Evolutionary conservation across 2,329 filamentous ascomycete species (phyloP), one percentile per base, ranked within the genome.

Genomic region (Colletotrichum sp.): DNA sequence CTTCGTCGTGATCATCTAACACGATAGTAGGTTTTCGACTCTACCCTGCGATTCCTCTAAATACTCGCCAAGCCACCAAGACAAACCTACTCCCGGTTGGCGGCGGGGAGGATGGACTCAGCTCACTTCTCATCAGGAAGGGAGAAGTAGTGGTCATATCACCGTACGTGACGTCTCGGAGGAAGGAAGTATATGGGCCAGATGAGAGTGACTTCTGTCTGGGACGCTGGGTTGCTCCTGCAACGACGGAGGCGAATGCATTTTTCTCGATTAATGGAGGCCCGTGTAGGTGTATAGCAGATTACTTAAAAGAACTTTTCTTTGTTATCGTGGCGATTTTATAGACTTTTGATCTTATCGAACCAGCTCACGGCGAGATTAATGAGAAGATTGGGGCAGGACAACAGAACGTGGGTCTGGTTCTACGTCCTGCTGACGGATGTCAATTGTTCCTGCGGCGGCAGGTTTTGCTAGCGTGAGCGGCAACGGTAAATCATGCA

Each of bases 121-220:
- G 18, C 39, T 0, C 1, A 2, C 5, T 49, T 0, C 9, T 49
- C 18, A n/a, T 12, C 5, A 12, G 39, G 9, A 49, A 49, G 18
- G 18, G 18, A n/a, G 39, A n/a, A n/a, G 18, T n/a, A 49, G 39
- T n/a, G 9, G 39, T 49, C 9, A n/a, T 49, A 49, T 49, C 39
- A 9, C 18, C 39, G 18, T n/a, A 49, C 2, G 18, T 49, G 18
- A 49, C 9, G 18, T n/a, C 39, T 49, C 5, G 9, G 18, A 2
- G 18, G 39, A n/a, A 49, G 18, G 18, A 49, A 49, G 39, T 49
- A 6, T 49, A n/a, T 1, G 9, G 39, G 39, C 39, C 5, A 4
- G 39, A 49, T 3, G 39, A 3, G 18, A 49, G 39, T 49, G 39
- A 12, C 5, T n/a, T 49, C 18, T 0, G 18, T 49, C 18, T 1